A percentile compares a stretch with the other conserved stretches of the same genome.
phyloP scores from a whole-genome alignment of 306 rosid species.

The Corylus avellana region DNA sequence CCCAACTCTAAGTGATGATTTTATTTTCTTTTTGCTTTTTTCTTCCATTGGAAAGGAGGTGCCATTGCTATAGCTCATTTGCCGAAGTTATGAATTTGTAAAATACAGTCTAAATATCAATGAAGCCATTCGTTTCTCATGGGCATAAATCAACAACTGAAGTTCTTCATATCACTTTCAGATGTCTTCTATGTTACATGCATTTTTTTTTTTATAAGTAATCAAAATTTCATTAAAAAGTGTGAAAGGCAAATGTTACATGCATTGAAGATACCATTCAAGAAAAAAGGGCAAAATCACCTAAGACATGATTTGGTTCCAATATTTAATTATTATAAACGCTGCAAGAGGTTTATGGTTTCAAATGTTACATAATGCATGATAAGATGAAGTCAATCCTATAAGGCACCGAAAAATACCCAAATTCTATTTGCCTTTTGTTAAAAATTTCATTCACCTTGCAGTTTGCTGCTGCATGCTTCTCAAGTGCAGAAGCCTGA shows the following conservation, averaged over 20 bases:
- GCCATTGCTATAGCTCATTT: not conserved
- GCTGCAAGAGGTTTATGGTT: not conserved
- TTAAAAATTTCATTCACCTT: constrained; percentile 50
- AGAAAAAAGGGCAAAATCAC: not conserved
- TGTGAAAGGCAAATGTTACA: too few species aligned
- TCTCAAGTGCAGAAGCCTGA: constrained; percentile 94
- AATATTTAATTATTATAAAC: not conserved
- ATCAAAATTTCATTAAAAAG: too few species aligned
- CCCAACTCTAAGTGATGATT: not conserved
- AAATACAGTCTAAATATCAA: not conserved
- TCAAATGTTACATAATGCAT: not conserved
- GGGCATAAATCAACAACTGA: not conserved
- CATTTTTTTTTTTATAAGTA: too few species aligned
- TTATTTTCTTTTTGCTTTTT: not conserved
- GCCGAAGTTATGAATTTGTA: not conserved
- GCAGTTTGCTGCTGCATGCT: constrained; percentile 94
- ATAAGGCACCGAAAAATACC: not conserved
- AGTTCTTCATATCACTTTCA: not conserved
- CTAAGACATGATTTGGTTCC: not conserved
- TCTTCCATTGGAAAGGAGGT: not conserved
- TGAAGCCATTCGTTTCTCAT: not conserved
- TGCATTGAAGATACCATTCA: not conserved
- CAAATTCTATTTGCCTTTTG: not conserved
- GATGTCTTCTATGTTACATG: not conserved
- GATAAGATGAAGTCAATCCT: not conserved